Base-by-base conservation (phyloP, 1,139 yeast genomes). In the Arxiozyma slooffiae region DNA sequence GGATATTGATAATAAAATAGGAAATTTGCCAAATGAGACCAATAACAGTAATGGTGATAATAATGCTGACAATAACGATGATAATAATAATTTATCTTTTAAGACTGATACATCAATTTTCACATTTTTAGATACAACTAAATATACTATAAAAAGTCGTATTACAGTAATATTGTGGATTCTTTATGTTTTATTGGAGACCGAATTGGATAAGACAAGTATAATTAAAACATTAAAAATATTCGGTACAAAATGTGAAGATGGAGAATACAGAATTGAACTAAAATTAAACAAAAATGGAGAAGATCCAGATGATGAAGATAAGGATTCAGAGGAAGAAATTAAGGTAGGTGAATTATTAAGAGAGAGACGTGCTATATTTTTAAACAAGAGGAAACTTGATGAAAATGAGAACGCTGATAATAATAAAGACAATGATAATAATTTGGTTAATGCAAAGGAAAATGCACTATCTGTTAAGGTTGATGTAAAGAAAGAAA, bases 81-180 rank as follows among this genome's bases (percentile, higher is more conserved):
- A 8, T 30, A 30, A 44, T 38, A 8, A 17, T 11, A 6, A 47
- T 16, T 11, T 30, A 30, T 14, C n/a, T 14, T 2, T 9, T 30
- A 45, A 38, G 3, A 47, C 42, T 7, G 53, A 55, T 20, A 43
- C 55, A 18, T 52, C 61, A 48, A 78, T 84, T 59, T 81, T 80
- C 71, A 89, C 83, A 55, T 73, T 85, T 48, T 78, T 85, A 57
- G 77, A 83, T 68, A 78, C 78, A 55, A 64, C 77, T 1, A 66
- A 62, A 1, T 67, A 68, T 46, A 68, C 75, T 16, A 87, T 95
- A 4, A 67, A 66, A 40, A 81, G 80, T 55, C 74, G 96, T 55
- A 89, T 88, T 2, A 70, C 73, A 48, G 75, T 92, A 38, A 82
- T 92, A 59, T 67, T 92, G 54, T 92, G 97, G 97, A 69, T 92